These are phyloP conservation scores for Isatis tinctoria DNA, from an alignment of 345 rosid species.

Conservation along the genomic window DNA sequence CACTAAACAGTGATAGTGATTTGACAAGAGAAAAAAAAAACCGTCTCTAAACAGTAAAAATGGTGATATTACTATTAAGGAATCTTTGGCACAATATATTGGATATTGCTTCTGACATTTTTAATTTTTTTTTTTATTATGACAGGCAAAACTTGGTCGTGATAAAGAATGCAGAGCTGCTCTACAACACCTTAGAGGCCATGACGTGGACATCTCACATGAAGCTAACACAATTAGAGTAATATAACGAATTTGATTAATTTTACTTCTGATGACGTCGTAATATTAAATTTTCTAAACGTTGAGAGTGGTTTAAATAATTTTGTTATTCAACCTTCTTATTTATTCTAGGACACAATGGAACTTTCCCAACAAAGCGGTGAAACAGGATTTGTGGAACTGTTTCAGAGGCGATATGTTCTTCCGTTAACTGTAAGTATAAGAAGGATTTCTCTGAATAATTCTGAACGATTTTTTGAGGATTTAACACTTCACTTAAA, in stretches of 20 bases:
- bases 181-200: too few species aligned
- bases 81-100: too few species aligned
- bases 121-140: too few species aligned
- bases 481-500: background rate
- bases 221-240: background rate
- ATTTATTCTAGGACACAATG: conserved; percentile 11
- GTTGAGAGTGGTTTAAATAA: background rate
- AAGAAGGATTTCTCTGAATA: too few species aligned
- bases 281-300: background rate
- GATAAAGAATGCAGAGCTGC: too few species aligned
- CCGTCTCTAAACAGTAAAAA: too few species aligned
- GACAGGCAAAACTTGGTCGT: too few species aligned
- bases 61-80: too few species aligned
- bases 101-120: too few species aligned
- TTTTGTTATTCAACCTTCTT: background rate
- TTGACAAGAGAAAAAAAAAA: too few species aligned
- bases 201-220: conserved; percentile 12
- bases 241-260: background rate
- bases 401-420: conserved; percentile 22
- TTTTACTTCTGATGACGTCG: background rate
- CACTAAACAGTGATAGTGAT: too few species aligned
- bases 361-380: background rate
- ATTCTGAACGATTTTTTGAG: too few species aligned
- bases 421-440: conserved; percentile 16
- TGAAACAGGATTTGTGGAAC: conserved; percentile 4